phyloP scores from a whole-genome alignment of 2,329 filamentous ascomycete species.

The Phialophora macrospora region DNA sequence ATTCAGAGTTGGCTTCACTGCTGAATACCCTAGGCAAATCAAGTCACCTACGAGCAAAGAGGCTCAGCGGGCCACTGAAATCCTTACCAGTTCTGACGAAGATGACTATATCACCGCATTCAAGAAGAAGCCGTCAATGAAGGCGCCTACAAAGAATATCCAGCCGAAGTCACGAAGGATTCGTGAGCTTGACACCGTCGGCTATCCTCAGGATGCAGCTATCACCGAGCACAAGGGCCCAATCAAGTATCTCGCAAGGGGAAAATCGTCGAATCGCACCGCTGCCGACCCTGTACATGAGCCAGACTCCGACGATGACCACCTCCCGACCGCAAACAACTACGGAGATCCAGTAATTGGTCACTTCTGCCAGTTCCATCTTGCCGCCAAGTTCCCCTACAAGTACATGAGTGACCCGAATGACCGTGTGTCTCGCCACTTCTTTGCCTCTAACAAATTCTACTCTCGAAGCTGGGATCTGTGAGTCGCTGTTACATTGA shows the following conservation, averaged over 20 bases:
- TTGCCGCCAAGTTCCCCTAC: slow-evolving; percentile 51
- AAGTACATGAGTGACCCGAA: slow-evolving; percentile 46
- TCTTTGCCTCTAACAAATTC: slow-evolving; percentile 51
- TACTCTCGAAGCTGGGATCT: slow-evolving; percentile 72
- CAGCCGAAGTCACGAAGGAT: slow-evolving; percentile 5
- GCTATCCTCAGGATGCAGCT: neutral
- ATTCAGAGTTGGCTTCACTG: slow-evolving; percentile 20
- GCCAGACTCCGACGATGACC: slow-evolving; percentile 12
- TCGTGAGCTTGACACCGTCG: neutral
- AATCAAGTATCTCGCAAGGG: slow-evolving; percentile 19
- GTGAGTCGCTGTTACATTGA: slow-evolving; percentile 59
- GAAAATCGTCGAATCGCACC: slow-evolving; percentile 18
- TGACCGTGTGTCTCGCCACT: slow-evolving; percentile 45
- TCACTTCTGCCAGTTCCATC: slow-evolving; percentile 48
- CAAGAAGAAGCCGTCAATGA: slow-evolving; percentile 32
- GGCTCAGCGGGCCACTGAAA: slow-evolving; percentile 12
- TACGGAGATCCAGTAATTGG: slow-evolving; percentile 34
- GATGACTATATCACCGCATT: slow-evolving; percentile 39
- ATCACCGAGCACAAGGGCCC: neutral
- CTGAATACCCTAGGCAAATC: slow-evolving; percentile 24
- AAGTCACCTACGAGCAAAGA: slow-evolving; percentile 8
- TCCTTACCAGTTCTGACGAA: slow-evolving; percentile 31
- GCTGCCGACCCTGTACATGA: neutral
- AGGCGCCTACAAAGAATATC: slow-evolving; percentile 8
- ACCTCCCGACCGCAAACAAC: slow-evolving; percentile 21